A percentile compares a stretch with the other conserved stretches of the same genome.
Conservation (phyloP, 768 basidiomycete genomes). For the Nevesoporus exiguus region DNA sequence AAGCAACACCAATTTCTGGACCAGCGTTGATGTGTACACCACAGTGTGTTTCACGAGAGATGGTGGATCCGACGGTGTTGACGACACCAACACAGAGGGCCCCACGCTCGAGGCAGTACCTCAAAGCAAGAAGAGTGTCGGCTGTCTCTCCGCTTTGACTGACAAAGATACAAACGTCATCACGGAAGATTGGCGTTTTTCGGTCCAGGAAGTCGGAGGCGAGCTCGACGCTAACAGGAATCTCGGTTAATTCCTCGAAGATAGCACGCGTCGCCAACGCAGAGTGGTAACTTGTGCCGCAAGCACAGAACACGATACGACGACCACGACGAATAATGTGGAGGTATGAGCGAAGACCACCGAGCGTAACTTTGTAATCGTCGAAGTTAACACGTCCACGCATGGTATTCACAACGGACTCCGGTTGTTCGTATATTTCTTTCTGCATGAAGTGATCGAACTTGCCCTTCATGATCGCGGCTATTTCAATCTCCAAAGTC, state of each 20-base stretch:
- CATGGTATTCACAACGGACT: slow-evolving; percentile 99
- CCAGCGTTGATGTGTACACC: slow-evolving; percentile 99
- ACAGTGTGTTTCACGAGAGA: slow-evolving; percentile 97
- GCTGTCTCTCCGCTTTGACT: slow-evolving; percentile 99
- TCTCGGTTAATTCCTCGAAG: slow-evolving; percentile 98
- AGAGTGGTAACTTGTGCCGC: slow-evolving; percentile 97
- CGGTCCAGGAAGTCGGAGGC: slow-evolving; percentile 98
- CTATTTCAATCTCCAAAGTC: slow-evolving; percentile 96
- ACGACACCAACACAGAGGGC: slow-evolving; percentile 97
- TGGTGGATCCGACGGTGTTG: slow-evolving; percentile 96
- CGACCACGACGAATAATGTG: slow-evolving; percentile 93
- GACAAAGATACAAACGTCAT: slow-evolving; percentile 94
- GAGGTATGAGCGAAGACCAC: slow-evolving; percentile 92
- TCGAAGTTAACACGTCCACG: slow-evolving; percentile 99
- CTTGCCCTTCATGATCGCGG: slow-evolving; percentile 99
- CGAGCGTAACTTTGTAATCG: slow-evolving; percentile 83
- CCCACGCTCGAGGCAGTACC: slow-evolving; percentile 95
- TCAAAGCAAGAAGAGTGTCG: slow-evolving; percentile 93
- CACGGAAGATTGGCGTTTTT: slow-evolving; percentile 99
- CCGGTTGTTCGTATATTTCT: slow-evolving; percentile 98
- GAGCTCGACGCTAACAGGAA: slow-evolving; percentile 94
- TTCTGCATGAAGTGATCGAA: slow-evolving; percentile 99
- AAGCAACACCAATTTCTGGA: slow-evolving; percentile 98
- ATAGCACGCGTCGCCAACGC: slow-evolving; percentile 95
- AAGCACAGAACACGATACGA: slow-evolving; percentile 96